Conservation (phyloP, 2,329 filamentous ascomycete species). For the Cladosporium colombiae region DNA sequence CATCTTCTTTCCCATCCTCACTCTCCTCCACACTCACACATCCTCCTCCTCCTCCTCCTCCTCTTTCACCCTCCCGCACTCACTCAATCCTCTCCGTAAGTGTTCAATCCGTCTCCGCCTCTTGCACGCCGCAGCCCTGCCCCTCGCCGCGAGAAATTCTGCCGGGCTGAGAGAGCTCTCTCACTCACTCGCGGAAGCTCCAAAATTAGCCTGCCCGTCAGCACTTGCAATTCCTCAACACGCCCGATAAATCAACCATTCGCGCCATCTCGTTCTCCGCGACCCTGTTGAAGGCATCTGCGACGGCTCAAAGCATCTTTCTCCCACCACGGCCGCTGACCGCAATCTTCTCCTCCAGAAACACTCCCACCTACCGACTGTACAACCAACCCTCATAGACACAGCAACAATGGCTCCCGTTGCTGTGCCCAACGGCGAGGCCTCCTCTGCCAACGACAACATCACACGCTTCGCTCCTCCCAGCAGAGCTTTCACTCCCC, state of each 20-base stretch:
- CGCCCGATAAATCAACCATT: not conserved
- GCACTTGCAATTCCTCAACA: conserved; percentile 2
- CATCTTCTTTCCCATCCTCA: not conserved
- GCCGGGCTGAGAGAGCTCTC: conserved; percentile 15
- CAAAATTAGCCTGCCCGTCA: conserved; percentile 21
- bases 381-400: conserved; percentile 17
- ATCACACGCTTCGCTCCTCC: conserved; percentile 94
- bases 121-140: not conserved
- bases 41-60: conserved; percentile 20
- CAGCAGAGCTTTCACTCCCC: conserved; percentile 87
- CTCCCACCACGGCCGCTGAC: not conserved
- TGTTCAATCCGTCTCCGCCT: conserved; percentile 3
- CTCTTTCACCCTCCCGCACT: not conserved
- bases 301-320: conserved; percentile 4
- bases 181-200: conserved; percentile 19
- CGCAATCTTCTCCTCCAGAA: not conserved
- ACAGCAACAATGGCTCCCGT: conserved; percentile 48
- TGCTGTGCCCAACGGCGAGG: conserved; percentile 37
- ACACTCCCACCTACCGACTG: conserved; percentile 10
- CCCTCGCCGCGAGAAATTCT: conserved; percentile 21
- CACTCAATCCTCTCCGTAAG: conserved; percentile 8
- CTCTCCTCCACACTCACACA: conserved; percentile 12
- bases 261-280: conserved; percentile 1
- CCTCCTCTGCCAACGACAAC: conserved; percentile 88
- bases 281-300: conserved; percentile 15